phyloP scores from a whole-genome alignment of 768 basidiomycete genomes.

The Pholiota microspora region DNA sequence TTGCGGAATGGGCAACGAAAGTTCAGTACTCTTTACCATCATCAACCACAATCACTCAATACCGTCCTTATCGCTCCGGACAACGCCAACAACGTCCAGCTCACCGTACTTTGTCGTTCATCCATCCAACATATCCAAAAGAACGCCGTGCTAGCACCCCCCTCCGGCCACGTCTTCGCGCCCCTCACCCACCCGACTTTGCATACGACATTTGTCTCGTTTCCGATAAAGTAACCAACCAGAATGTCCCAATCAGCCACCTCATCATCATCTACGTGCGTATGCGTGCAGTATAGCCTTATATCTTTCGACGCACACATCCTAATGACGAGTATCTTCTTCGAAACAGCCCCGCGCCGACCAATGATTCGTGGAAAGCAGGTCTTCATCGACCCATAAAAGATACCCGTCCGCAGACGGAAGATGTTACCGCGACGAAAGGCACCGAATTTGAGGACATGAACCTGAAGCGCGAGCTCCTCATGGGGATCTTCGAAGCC shows the following conservation, averaged over 20 bases:
- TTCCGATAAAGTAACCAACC: slow-evolving; percentile 6
- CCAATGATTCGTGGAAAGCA: slow-evolving; percentile 61
- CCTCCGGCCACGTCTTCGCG: slow-evolving; percentile 15
- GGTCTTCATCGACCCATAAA: slow-evolving; percentile 84
- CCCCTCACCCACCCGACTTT: slow-evolving; percentile 4
- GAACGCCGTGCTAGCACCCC: neutral
- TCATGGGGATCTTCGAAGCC: slow-evolving; percentile 99
- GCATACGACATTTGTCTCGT: neutral
- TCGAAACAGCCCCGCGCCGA: slow-evolving; percentile 27
- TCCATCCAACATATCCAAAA: neutral
- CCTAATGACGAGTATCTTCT: neutral
- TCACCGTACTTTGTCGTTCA: neutral
- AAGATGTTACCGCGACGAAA: slow-evolving; percentile 93
- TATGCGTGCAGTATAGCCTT: neutral
- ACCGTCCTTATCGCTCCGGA: neutral
- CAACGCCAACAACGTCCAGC: neutral
- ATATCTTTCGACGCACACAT: neutral
- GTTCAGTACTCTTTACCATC: slow-evolving; percentile 2
- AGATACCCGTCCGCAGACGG: slow-evolving; percentile 93
- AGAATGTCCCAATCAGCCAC: slow-evolving; percentile 24
- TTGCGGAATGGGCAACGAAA: slow-evolving; percentile 14
- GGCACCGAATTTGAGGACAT: slow-evolving; percentile 97
- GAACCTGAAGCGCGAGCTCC: slow-evolving; percentile 86
- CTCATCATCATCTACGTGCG: slow-evolving; percentile 26
- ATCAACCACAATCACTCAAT: slow-evolving; percentile 5